A percentile compares a stretch with the other conserved stretches of the same genome.
Evolutionary conservation across 2,329 filamentous ascomycete species (phyloP).

Genomic region (Metarhizium sp.): DNA sequence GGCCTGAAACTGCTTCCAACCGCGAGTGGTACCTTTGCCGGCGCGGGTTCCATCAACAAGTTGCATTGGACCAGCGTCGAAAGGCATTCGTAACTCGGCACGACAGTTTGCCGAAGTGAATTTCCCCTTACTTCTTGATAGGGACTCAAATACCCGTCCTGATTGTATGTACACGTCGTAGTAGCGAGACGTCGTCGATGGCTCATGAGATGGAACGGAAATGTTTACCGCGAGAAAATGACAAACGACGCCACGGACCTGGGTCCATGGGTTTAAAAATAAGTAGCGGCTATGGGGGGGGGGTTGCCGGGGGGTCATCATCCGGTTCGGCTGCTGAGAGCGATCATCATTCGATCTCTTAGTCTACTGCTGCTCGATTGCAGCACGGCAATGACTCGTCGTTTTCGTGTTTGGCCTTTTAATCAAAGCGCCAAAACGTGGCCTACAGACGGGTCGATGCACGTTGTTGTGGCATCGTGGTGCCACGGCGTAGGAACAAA

Average conservation of each 20-base stretch:
- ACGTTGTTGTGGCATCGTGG: background rate
- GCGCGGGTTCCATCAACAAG: too few relatives aligned
- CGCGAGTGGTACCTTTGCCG: too few relatives aligned
- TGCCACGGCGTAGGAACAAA: background rate
- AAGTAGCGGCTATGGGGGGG: background rate
- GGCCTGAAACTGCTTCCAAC: background rate
- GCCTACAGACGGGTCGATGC: background rate
- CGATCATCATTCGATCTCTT: background rate
- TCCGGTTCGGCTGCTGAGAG: background rate
- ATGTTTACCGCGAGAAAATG: background rate
- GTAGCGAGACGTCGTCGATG: background rate
- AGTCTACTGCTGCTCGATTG: too few relatives aligned
- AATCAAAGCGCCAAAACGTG: too few relatives aligned
- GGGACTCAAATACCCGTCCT: background rate
- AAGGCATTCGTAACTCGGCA: background rate
- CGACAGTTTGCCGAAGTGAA: background rate
- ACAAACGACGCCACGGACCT: background rate
- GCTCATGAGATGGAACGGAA: background rate
- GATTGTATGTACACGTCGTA: background rate
- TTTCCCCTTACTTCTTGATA: background rate
- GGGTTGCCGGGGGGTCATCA: too few relatives aligned
- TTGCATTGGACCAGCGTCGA: background rate
- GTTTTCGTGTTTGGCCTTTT: too few relatives aligned
- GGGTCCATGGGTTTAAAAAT: background rate
- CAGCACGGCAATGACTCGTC: too few relatives aligned